Evolutionary conservation across 129 eudicot genomes (phyloP), one percentile per base, ranked within the genome.

Genomic region (Arctium lappa): DNA sequence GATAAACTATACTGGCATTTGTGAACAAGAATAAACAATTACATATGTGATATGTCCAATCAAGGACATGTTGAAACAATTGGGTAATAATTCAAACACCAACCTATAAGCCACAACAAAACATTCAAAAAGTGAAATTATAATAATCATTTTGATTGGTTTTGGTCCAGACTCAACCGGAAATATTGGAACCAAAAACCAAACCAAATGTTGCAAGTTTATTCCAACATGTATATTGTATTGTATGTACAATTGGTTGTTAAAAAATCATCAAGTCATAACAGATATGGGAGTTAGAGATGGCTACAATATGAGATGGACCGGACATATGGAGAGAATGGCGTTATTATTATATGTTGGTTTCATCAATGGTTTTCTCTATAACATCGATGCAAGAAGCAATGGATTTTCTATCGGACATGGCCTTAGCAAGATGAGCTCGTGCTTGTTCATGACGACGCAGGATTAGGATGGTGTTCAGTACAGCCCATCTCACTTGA

Each of bases 401-500:
- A 0, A 93, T 96, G 4, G 98, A 88, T 82, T 86, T 78, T 65
- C 98, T 90, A 56, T 80, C 85, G 15, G 96, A 77, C 98, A 93
- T 91, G 87, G 98, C 97, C 46, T 88, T 56, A 0, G 94, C 98
- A 63, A 93, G 96, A 71, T 81, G 76, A 11, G 85, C 38, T 50
- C 88, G 92, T 75, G 94, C 89, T 73, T 77, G 73, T 81, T 93
- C 89, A 36, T 89, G 98, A 80, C 97, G 98, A 12, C 98, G 91
- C 66, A 93, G 42, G 27, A 91, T 80, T 48, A 91, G 75, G 81
- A 88, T 85, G 63, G 94, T 93, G 78, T 93, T 93, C 13, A 93
- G 89, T 16, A 89, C 94, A 40, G 98, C 96, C 98, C 98, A 93
- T 86, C 98, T 85, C 34, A 93, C 96, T 81, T 93, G 98, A 76